Evolutionary conservation across 108 stramenopile genomes (phyloP).

Genomic region (Cyclotella choctawhatcheeana): DNA sequence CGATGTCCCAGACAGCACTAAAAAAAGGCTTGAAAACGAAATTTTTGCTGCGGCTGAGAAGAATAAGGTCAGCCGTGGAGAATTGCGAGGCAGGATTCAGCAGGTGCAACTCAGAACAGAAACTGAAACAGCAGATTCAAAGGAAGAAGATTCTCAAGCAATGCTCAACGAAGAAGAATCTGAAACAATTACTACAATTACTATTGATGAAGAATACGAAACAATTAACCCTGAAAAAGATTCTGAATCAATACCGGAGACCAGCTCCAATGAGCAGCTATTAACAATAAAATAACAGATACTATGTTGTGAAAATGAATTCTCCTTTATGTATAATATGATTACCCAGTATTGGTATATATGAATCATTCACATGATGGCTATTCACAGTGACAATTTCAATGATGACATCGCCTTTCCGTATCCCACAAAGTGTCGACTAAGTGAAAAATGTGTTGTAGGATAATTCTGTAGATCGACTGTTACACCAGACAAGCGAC

Average conservation of each 20-base stretch:
- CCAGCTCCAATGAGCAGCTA: neutral
- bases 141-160: constrained; percentile 3
- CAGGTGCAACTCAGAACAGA: neutral
- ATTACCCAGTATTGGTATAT: no score
- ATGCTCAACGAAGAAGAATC: no score
- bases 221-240: no score
- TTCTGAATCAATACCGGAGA: neutral
- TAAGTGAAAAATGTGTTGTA: constrained; percentile 12
- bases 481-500: constrained; percentile 1
- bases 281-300: neutral
- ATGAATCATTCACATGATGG: no score
- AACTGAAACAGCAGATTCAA: neutral
- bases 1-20: constrained; percentile 22
- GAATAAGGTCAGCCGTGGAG: constrained; percentile 22
- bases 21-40: constrained; percentile 15
- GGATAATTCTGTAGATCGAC: neutral
- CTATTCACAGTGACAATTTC: no score
- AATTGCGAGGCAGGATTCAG: constrained; percentile 8
- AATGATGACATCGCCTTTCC: no score
- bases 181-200: no score
- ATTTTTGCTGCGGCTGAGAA: constrained; percentile 27
- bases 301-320: no score
- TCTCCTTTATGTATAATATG: no score
- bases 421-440: no score
- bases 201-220: no score